Evolutionary conservation across 169 alveolate genomes (phyloP).

Genomic region (Perkinsus olseni): DNA sequence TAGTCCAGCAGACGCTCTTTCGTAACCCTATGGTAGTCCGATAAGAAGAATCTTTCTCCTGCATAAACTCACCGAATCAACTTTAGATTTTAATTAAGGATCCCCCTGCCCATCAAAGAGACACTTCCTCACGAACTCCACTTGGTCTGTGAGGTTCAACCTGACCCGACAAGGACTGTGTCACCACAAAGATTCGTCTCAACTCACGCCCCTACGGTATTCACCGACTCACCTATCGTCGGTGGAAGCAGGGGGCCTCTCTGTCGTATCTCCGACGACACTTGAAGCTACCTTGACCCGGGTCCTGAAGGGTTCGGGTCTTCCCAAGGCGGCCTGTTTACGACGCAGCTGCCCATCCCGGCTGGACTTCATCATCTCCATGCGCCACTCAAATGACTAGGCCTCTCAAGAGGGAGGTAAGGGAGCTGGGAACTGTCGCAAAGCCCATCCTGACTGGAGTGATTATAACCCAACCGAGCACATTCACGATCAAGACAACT

Average conservation of each 20-base stretch:
- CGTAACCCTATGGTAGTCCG: no score
- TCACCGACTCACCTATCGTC: background rate
- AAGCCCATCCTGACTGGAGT: background rate
- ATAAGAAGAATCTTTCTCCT: background rate
- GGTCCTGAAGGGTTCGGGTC: background rate
- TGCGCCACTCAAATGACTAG: no score
- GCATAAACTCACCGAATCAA: background rate
- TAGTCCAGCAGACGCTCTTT: no score
- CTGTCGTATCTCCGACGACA: background rate
- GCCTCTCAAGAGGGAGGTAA: background rate
- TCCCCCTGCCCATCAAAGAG: background rate
- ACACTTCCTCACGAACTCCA: background rate
- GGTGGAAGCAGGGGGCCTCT: background rate
- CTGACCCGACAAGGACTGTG: no score
- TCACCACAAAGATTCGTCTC: background rate
- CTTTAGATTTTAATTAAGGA: background rate
- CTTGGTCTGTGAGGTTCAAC: background rate
- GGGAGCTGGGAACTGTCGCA: background rate
- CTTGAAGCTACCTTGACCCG: background rate
- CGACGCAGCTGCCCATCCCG: background rate
- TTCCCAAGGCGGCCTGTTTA: background rate
- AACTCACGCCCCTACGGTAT: background rate
- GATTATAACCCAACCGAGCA: no score
- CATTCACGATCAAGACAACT: no score
- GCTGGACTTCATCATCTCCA: background rate